Evolutionary conservation across 495 filamentous ascomycete genomes (phyloP).

Genomic region (Penicillium dipodomyicola): DNA sequence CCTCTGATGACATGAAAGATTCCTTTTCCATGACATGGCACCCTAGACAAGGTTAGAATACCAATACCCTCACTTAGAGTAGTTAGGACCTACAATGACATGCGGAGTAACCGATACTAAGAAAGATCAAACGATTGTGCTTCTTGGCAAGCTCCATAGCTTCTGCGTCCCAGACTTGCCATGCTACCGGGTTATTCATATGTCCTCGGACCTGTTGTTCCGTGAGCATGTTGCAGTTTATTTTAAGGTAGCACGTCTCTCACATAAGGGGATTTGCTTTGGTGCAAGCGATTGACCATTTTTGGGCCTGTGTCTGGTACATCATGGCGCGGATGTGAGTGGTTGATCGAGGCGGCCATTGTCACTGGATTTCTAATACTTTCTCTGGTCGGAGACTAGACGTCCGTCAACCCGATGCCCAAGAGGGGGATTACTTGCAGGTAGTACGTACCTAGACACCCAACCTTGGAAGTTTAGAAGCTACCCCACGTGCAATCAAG

Average conservation of each 20-base stretch:
- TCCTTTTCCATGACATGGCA: constrained; percentile 94
- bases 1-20: constrained; percentile 78
- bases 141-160: constrained; percentile 72
- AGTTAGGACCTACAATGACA: constrained; percentile 73
- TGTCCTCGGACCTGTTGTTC: constrained; percentile 66
- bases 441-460: constrained; percentile 11
- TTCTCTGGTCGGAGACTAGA: constrained; percentile 2
- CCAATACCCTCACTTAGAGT: no score
- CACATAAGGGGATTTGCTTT: constrained; percentile 80
- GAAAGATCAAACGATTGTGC: constrained; percentile 82
- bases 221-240: constrained; percentile 14
- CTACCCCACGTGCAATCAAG: constrained; percentile 8
- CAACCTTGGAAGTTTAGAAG: constrained; percentile 1
- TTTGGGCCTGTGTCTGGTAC: constrained; percentile 26
- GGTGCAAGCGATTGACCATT: constrained; percentile 66
- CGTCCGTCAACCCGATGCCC: not conserved
- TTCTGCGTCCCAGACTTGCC: constrained; percentile 85
- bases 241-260: constrained; percentile 5
- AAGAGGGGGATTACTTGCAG: constrained; percentile 23
- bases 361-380: constrained; percentile 4
- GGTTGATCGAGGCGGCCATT: constrained; percentile 29
- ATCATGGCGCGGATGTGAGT: constrained; percentile 29
- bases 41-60: constrained; percentile 49
- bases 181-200: constrained; percentile 82
- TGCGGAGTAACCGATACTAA: constrained; percentile 93